Conservation (phyloP, 306 rosid species). For the Pueraria montana region DNA sequence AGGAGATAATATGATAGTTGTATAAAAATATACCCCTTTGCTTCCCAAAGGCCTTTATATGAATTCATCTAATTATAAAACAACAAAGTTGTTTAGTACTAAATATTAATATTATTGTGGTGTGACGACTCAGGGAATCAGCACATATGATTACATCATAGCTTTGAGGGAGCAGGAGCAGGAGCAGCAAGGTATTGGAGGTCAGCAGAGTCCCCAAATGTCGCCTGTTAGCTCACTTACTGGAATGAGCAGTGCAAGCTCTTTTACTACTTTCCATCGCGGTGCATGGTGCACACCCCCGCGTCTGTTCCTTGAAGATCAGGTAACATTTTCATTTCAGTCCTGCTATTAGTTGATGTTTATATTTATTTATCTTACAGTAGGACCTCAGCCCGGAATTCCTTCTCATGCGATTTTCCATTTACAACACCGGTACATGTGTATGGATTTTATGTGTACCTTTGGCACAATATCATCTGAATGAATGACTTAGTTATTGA, state of each 20-base stretch:
- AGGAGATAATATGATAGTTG: conserved; percentile 3
- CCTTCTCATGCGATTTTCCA: conserved; percentile 13
- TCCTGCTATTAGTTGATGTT: conserved; percentile 25
- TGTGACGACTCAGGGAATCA: conserved; percentile 77
- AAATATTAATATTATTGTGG: conserved; percentile 36
- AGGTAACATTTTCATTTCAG: conserved; percentile 62
- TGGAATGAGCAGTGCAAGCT: conserved; percentile 97
- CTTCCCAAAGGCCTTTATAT: neutral
- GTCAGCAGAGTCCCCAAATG: conserved; percentile 97
- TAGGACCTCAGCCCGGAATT: conserved; percentile 19
- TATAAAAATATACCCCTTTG: neutral
- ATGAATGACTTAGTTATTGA: neutral
- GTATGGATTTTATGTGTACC: neutral
- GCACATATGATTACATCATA: conserved; percentile 95
- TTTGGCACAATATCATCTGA: neutral
- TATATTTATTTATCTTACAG: neutral
- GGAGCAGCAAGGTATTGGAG: conserved; percentile 89
- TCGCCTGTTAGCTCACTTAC: conserved; percentile 96
- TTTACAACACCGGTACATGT: neutral
- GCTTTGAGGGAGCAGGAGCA: conserved; percentile 99
- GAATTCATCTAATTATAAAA: neutral
- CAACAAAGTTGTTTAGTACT: conserved; percentile 1
- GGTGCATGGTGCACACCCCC: conserved; percentile 99
- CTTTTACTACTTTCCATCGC: conserved; percentile 85
- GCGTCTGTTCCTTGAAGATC: conserved; percentile 92